Evolutionary conservation across 805 yeast species (phyloP), one percentile per base, ranked within the genome.

Genomic region (Peterozyma toletana): DNA sequence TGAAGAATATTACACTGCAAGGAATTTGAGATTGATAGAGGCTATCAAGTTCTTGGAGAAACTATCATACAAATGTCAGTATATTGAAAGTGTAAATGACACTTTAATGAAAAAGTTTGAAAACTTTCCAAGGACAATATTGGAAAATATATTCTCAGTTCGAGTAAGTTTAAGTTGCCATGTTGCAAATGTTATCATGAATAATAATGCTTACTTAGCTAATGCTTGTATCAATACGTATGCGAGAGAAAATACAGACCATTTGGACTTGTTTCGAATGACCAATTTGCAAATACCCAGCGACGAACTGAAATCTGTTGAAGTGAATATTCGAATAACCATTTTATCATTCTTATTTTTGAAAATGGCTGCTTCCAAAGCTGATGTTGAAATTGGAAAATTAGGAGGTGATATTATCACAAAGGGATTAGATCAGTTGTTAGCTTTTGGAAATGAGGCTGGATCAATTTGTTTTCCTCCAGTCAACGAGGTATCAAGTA

Each of bases 21-120:
- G 66, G 38, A 66, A 68, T 17, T 50, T 77, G 38, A 49, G 49
- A 6, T 53, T 69, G 30, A 43, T 53, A 3, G 74, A 75, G 44
- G 65, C 78, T 1, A 48, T 75, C 33, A 54, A 54, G 7, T 72
- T 66, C 51, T 50, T 76, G 43, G 56, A 60, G 38, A 59, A 58
- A 9, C 61, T 68, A 1, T 56, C 56, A 41, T 73, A 63, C 45
- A 66, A 62, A 43, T 61, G 65, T 45, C 48, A 54, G 2, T 58
- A 57, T 11, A 44, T 55, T 2, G 47, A 54, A 1, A 46, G 48
- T 2, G 29, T 68, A 2, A 53, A 54, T 39, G 46, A 46, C 1
- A 39, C 45, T 11, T 38, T 68, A 5, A 36, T 44, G 1, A 34
- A 37, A 13, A 51, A 46, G 35, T 21, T 58, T 2, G 31, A 44